phyloP scores from a whole-genome alignment of 2,329 filamentous ascomycete genomes.

The Exophiala spinifera region DNA sequence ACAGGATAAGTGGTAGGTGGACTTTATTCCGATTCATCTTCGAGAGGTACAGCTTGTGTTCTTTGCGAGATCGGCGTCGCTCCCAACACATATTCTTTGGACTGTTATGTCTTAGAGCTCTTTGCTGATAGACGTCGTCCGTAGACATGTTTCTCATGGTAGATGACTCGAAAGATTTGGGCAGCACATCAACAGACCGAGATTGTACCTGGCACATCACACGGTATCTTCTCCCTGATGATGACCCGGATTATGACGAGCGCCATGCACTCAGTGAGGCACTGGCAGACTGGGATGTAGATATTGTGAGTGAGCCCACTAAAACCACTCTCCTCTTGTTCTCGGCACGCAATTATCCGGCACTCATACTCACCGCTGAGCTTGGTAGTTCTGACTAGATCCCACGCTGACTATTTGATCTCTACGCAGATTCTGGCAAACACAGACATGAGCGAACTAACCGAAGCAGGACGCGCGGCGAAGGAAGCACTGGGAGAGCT shows the following conservation, averaged over 20 bases:
- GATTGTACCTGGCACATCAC: slow-evolving; percentile 3
- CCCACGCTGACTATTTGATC: background rate
- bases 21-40: background rate
- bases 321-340: slow-evolving; percentile 1
- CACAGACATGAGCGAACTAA: background rate
- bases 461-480: background rate
- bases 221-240: slow-evolving; percentile 2
- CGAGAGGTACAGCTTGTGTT: background rate
- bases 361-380: slow-evolving; percentile 1
- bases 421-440: background rate
- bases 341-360: slow-evolving; percentile 3
- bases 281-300: background rate
- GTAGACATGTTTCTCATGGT: background rate
- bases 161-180: background rate
- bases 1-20: background rate
- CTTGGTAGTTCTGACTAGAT: slow-evolving; percentile 3
- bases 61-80: background rate
- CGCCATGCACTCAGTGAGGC: slow-evolving; percentile 2
- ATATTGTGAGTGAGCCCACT: slow-evolving; percentile 4
- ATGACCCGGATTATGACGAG: slow-evolving; percentile 4
- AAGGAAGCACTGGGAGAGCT: background rate
- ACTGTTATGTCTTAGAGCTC: background rate
- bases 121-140: background rate
- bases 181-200: slow-evolving; percentile 1
- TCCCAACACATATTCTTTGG: background rate